These are phyloP conservation scores for Agrocybe chaxingu DNA, from an alignment of 768 basidiomycete species.

Conservation along the genomic window DNA sequence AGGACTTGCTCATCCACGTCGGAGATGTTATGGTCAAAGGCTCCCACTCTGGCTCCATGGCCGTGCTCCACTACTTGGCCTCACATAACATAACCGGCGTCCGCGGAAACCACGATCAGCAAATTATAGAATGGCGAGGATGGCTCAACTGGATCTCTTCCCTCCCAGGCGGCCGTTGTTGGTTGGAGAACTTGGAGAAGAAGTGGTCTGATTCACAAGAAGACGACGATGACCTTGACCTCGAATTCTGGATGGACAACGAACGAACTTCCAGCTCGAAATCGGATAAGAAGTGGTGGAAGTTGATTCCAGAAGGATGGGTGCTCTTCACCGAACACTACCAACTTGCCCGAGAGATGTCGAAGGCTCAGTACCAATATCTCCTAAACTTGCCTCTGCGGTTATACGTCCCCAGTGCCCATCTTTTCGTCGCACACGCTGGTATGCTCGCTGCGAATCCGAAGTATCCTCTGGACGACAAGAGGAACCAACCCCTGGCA, in stretches of 20 bases:
- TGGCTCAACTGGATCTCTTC: constrained; percentile 80
- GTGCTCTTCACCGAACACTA: constrained; percentile 76
- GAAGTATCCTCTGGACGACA: constrained; percentile 35
- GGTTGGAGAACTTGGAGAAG: constrained; percentile 51
- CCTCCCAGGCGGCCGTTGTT: constrained; percentile 43
- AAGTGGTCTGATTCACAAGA: constrained; percentile 35
- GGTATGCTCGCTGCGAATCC: constrained; percentile 79
- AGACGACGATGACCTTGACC: constrained; percentile 6
- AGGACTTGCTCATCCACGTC: constrained; percentile 74
- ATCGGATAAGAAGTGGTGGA: constrained; percentile 39
- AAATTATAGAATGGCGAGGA: constrained; percentile 81
- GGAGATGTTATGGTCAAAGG: constrained; percentile 85
- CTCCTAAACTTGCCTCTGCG: constrained; percentile 70
- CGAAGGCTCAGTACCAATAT: constrained; percentile 64
- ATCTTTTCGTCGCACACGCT: constrained; percentile 78
- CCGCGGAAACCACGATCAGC: constrained; percentile 93
- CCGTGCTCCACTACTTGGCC: constrained; percentile 64
- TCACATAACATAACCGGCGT: constrained; percentile 69
- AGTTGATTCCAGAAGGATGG: constrained; percentile 65
- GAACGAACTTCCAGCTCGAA: constrained; percentile 12
- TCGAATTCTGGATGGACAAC: constrained; percentile 15
- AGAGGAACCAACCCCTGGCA: constrained; percentile 69
- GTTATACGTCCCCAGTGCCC: constrained; percentile 71
- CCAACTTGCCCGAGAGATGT: constrained; percentile 64
- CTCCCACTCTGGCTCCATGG: constrained; percentile 52